Evolutionary conservation across 345 rosid species (phyloP), one percentile per base, ranked within the genome.

Genomic region (Microcos paniculata): DNA sequence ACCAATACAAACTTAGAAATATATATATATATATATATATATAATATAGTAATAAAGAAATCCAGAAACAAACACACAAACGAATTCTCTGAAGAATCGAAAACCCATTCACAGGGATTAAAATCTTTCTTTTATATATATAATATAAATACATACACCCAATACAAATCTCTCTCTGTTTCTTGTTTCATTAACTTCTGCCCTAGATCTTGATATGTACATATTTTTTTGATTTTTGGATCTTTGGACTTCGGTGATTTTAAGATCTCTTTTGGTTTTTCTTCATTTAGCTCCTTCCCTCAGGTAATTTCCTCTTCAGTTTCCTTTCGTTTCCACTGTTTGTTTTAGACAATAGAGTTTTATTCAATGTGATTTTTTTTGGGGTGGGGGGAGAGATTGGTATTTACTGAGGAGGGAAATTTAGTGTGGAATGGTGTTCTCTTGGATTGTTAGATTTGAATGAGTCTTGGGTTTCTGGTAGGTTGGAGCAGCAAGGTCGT

Each of bases 151-250:
- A 51, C 3, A 31, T 18, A 49, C 6, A n/a, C 6, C n/a, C 56
- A 46, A 67, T 70, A 46, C 62, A 43, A 43, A 24, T 72, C 49
- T 16, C 23, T 40, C 55, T 58, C 24, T 69, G 49, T 56, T 28
- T 56, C 66, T 24, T 42, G n/a, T 19, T 71, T 42, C 14, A 38
- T 40, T 30, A 38, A 58, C 26, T 35, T 12, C 45, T 57, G 68
- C 68, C 68, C 58, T 73, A 73, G 68, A 73, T 73, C 76, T 73
- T 46, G 52, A 1, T 43, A 46, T 35, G n/a, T 35, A 35, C 40
- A n/a, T n/a, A n/a, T 35, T 42, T 53, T 31, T 12, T 70, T 31
- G 12, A 11, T 52, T 53, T 7, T 70, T 70, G 62, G 6, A 23
- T 61, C 46, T 48, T 49, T 15, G 10, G 11, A 69, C 30, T 19